A percentile compares a stretch with the other conserved stretches of the same genome.
Evolutionary conservation across 192 early-diverging fungal genomes (phyloP).

Genomic region (Linnemannia hyalina): DNA sequence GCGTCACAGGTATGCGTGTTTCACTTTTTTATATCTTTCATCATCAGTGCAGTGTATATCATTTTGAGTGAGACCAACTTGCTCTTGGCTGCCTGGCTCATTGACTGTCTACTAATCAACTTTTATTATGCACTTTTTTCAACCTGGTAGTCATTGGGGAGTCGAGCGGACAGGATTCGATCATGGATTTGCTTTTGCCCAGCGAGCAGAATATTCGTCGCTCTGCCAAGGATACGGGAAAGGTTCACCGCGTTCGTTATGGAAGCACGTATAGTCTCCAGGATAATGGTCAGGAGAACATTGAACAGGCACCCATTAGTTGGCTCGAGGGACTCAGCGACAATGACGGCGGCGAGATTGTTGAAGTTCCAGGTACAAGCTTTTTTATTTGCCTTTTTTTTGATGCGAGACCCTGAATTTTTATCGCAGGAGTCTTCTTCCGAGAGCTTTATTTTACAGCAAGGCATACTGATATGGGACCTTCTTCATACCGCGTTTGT

Average conservation of each 20-base stretch:
- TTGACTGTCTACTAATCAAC: neutral
- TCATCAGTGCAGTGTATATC: neutral
- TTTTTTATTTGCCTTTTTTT: neutral
- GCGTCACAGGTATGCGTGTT: slow-evolving; percentile 25
- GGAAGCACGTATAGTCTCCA: slow-evolving; percentile 28
- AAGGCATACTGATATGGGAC: neutral
- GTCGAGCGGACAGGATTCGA: slow-evolving; percentile 48
- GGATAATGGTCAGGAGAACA: slow-evolving; percentile 37
- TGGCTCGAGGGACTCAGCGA: slow-evolving; percentile 39
- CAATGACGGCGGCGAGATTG: slow-evolving; percentile 41
- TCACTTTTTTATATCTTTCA: neutral
- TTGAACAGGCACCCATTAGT: slow-evolving; percentile 43
- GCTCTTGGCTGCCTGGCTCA: neutral
- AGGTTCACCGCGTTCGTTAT: slow-evolving; percentile 46
- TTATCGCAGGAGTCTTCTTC: no score
- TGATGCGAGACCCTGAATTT: neutral
- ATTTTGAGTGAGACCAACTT: neutral
- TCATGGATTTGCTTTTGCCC: slow-evolving; percentile 45
- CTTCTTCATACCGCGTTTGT: neutral
- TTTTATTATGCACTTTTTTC: neutral
- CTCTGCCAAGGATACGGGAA: slow-evolving; percentile 50
- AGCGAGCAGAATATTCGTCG: slow-evolving; percentile 29
- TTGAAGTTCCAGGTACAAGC: slow-evolving; percentile 44
- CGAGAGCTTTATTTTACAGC: neutral
- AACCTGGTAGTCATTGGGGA: slow-evolving; percentile 38